Base-by-base conservation (phyloP, 768 basidiomycete species). In the Flagelloscypha sp. region DNA sequence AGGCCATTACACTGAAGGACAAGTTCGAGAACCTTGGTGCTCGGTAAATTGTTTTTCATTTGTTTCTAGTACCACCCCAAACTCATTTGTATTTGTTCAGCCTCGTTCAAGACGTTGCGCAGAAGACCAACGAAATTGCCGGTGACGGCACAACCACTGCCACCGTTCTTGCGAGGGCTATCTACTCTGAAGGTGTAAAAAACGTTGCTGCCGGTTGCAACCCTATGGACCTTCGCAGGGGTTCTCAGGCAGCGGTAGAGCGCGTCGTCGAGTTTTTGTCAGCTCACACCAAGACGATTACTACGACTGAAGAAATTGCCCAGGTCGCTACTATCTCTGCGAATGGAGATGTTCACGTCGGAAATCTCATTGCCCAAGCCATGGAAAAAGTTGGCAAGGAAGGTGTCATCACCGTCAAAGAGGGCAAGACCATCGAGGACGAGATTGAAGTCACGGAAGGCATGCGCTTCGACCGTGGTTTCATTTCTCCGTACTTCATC, bases 321-420 rank as follows among this genome's bases (percentile, higher is more conserved):
- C 93, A 97, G 63, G 94, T 98, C 45, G 93, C 93, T n/a, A 97
- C 93, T 47, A 94, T 95, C 59, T 84, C 80, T 17, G 77, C 86
- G 8, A 76, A 76, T 38, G 70, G 75, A 23, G 94, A 98, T 63
- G 70, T 61, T 1, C 92, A 97, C 54, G 72, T 99, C 43, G 93
- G 94, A 29, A 80, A 81, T 55, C 74, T 99, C 53, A 98, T 97
- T 58, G 93, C 94, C 5, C 88, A 89, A 54, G 94, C 94, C 1
- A 99, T 97, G 94, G 94, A 98, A 65, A 95, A 95, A 61, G 94
- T 98, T 42, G 94, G 94, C 56, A 95, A 94, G 69, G 94, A 99
- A 65, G 94, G 94, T 58, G 94, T 98, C 54, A 98, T 99, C 69
- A 98, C 94, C 33, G 93, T 99, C 59, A 99, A 98, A 71, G 94